Evolutionary conservation across 2,329 filamentous ascomycete species (phyloP), one percentile per base, ranked within the genome.

Genomic region (Ilyonectria mors-panacis): DNA sequence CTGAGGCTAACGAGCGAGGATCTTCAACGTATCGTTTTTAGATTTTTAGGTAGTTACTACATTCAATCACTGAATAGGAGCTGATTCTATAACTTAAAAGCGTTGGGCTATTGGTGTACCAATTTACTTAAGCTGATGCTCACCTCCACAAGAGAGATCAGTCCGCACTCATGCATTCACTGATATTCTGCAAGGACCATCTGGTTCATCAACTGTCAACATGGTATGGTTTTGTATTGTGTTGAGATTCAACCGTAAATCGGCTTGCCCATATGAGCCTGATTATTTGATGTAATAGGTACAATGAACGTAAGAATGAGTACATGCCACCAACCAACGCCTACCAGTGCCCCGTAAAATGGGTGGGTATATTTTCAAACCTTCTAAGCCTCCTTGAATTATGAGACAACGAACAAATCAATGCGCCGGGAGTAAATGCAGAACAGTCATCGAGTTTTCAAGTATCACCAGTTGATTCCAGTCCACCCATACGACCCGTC

Each of bases 401-500:
- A 58, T 19, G 19, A 44, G 63, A 35, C 28, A 48, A n/a, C 13
- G 45, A 47, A 44, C 21, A 33, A 59, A 64, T 50, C 17, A 48
- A 61, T 35, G 37, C 51, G 53, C 26, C 19, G 15, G 30, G 33
- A 50, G 53, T 35, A 21, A 35, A 26, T 58, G 44, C 13, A 45
- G 28, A 54, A 17, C 8, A 37, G 9, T 44, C 13, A 50, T 30
- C 59, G 15, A 13, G 12, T 12, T 17, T 30, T 21, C 15, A 15
- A 26, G 9, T 12, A 61, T 72, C 70, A 80, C 77, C 80, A 80
- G 30, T 78, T 75, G 56, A 85, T 78, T 15, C 83, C 86, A 8
- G 80, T 85, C 92, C 92, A 94, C 13, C 85, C 84, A 72, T 87
- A 90, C 13, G 86, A 86, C 2, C 91, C 92, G 78, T 95, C 93